Evolutionary conservation across 2,329 filamentous ascomycete species (phyloP), one percentile per base, ranked within the genome.

Genomic region (Raffaelea arxii): DNA sequence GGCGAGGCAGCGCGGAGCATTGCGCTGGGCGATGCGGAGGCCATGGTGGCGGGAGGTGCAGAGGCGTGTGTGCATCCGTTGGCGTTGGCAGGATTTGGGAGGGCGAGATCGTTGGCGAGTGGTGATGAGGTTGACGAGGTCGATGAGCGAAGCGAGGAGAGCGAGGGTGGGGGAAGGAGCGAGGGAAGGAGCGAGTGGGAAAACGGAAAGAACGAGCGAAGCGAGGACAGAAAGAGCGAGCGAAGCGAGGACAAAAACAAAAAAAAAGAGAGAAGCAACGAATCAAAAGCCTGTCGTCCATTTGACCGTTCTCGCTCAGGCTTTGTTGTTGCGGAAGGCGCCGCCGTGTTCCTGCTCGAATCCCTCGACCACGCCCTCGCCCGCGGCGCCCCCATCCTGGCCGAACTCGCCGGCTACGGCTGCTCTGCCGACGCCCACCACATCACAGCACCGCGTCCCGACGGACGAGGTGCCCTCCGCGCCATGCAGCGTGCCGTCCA

Each of bases 61-160:
- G 92, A 98, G 65, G 89, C 91, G 0, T 98, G 92, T 62, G 91
- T 98, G 47, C 91, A 98, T 60, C 92, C 92, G 10, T 73, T 98
- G 38, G 86, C 91, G 2, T 84, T 97, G 55, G 87, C 90, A 6
- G 92, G 91, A 6, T 98, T 98, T 59, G 84, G 88, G 22, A 77
- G 89, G 51, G 88, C 90, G 1, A 78, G 91, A 49, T 96, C 90
- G 44, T 69, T 98, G 30, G 83, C 88, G 6, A 16, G 7, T 36
- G 32, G 6, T 10, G 16, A 16, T 16, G n/a, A n/a, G n/a, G n/a
- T n/a, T n/a, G n/a, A n/a, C n/a, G n/a, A n/a, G n/a, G n/a, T n/a
- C n/a, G n/a, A n/a, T n/a, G n/a, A n/a, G n/a, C n/a, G n/a, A n/a
- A 18, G 14, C 14, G 7, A 16, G 9, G 27, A 9, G 9, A 16